These are phyloP conservation scores for Solanum pimpinellifolium DNA, from an alignment of 257 asterid genomes.

Conservation along the genomic window DNA sequence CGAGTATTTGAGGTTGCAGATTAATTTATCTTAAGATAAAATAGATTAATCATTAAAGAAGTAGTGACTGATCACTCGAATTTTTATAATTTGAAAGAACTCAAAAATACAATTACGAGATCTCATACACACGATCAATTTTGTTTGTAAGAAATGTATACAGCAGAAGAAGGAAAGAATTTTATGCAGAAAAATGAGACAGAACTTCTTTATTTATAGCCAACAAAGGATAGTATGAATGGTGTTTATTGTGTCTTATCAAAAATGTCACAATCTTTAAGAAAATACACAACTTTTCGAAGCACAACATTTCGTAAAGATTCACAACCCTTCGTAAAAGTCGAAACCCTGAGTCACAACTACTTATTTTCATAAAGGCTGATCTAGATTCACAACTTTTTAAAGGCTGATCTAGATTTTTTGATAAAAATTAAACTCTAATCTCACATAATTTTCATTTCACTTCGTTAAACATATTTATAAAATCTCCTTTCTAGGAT, in stretches of 20 bases:
- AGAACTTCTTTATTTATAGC: too few relatives aligned
- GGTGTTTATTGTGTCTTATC: background rate
- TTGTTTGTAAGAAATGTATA: background rate
- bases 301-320: background rate
- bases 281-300: too few relatives aligned
- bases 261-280: background rate
- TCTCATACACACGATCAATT: background rate
- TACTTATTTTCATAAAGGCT: background rate
- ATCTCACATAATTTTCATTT: too few relatives aligned
- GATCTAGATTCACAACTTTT: background rate
- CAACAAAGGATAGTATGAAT: background rate
- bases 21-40: background rate
- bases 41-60: too few relatives aligned
- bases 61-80: accelerated
- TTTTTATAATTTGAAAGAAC: too few relatives aligned
- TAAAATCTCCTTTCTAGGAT: background rate
- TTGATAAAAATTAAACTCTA: background rate
- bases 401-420: background rate
- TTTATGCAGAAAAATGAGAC: background rate
- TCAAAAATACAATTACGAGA: too few relatives aligned
- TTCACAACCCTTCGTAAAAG: too few relatives aligned
- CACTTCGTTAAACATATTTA: background rate
- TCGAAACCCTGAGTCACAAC: too few relatives aligned
- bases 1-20: too few relatives aligned
- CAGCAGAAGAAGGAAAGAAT: background rate